Conservation (phyloP, 23 red algal genomes). For the Porphyridium purpureum region DNA sequence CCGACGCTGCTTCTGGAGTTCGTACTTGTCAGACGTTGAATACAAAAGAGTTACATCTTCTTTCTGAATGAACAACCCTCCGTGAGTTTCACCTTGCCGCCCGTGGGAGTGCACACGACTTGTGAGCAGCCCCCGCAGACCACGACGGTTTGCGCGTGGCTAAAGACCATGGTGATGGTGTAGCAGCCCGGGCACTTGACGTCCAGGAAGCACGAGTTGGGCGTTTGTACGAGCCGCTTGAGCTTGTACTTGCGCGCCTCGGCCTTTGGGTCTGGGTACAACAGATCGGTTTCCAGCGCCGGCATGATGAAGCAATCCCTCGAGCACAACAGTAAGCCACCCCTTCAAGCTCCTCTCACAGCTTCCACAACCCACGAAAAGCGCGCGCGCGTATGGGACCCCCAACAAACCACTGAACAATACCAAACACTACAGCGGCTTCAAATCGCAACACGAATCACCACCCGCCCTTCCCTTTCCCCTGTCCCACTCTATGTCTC, state of each 20-base stretch:
- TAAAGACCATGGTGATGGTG: constrained; percentile 82
- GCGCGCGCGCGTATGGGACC: too few relatives aligned
- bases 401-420: too few relatives aligned
- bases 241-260: constrained; percentile 90
- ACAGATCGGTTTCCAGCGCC: constrained; percentile 70
- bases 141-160: constrained; percentile 91
- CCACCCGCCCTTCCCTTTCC: too few relatives aligned
- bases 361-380: too few relatives aligned
- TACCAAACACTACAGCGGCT: too few relatives aligned
- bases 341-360: too few relatives aligned
- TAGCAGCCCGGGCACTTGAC: constrained; percentile 96
- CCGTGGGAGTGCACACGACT: constrained; percentile 86
- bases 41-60: too few relatives aligned
- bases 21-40: too few relatives aligned
- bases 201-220: constrained; percentile 98
- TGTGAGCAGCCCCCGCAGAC: constrained; percentile 80
- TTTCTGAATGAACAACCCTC: constrained; percentile 89
- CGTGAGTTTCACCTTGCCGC: constrained; percentile 71
- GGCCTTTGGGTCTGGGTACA: constrained; percentile 78
- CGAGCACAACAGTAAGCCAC: too few relatives aligned
- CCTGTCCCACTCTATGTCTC: too few relatives aligned
- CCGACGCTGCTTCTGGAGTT: too few relatives aligned
- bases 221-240: constrained; percentile 78
- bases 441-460: too few relatives aligned
- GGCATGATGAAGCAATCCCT: background rate